Evolutionary conservation across 192 early-diverging fungal genomes (phyloP).

Genomic region (Mortierella hygrophila): DNA sequence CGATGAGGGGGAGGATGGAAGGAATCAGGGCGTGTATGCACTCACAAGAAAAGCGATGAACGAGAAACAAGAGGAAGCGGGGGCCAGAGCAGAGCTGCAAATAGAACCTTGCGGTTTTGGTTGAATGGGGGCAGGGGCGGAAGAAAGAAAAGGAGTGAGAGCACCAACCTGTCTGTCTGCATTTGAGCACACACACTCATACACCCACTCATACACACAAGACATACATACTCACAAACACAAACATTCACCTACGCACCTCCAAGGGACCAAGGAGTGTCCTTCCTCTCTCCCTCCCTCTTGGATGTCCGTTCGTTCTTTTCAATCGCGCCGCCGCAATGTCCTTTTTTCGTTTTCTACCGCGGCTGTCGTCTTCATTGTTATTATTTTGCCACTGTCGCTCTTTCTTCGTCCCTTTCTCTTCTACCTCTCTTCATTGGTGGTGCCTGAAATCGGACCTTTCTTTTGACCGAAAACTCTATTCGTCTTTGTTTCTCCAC

Average conservation of each 20-base stretch:
- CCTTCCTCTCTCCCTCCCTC: neutral
- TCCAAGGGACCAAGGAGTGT: neutral
- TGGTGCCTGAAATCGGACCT: constrained; percentile 5
- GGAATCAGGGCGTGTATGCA: neutral
- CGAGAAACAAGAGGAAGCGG: neutral
- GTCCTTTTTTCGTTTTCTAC: neutral
- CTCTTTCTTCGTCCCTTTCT: neutral
- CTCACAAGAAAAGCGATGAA: neutral
- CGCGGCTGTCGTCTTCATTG: neutral
- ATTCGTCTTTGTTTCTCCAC: neutral
- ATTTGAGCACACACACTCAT: neutral
- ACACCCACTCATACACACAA: too few species aligned
- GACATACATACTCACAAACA: neutral
- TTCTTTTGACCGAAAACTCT: neutral
- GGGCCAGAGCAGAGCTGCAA: neutral
- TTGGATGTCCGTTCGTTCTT: neutral
- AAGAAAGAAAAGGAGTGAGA: constrained; percentile 4
- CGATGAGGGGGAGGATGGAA: neutral
- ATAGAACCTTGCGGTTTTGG: constrained; percentile 3
- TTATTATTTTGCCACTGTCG: neutral
- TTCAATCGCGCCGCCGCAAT: neutral
- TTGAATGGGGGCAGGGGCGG: neutral
- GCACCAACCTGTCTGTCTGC: neutral
- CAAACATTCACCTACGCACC: neutral
- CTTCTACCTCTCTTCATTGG: neutral